These are phyloP conservation scores for Calophaca sinica DNA, from an alignment of 306 rosid species.

Conservation along the genomic window DNA sequence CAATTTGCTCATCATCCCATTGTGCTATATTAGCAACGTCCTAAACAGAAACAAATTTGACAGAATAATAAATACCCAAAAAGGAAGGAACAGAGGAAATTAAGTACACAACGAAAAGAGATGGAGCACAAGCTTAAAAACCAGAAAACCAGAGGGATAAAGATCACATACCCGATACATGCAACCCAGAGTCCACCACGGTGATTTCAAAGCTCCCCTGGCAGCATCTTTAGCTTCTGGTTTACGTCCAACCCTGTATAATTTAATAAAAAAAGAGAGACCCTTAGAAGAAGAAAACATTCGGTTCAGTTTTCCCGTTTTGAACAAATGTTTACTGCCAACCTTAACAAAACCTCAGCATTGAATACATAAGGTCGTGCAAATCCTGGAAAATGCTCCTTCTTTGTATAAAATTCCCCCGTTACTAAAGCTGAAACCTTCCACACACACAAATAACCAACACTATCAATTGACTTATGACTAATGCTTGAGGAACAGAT, in stretches of 20 bases:
- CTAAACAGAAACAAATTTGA: slow-evolving; percentile 53
- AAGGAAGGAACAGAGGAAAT: background rate
- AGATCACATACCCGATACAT: slow-evolving; percentile 61
- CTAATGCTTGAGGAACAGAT: slow-evolving; percentile 22
- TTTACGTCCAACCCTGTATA: slow-evolving; percentile 77
- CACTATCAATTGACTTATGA: slow-evolving; percentile 28
- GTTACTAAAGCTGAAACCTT: slow-evolving; percentile 96
- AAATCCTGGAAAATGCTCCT: slow-evolving; percentile 96
- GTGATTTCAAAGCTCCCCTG: slow-evolving; percentile 88
- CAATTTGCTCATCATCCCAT: slow-evolving; percentile 98
- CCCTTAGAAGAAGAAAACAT: slow-evolving; percentile 43
- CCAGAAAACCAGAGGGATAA: slow-evolving; percentile 22
- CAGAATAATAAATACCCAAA: slow-evolving; percentile 19
- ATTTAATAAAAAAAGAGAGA: background rate
- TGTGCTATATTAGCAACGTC: slow-evolving; percentile 87
- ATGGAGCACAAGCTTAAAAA: background rate
- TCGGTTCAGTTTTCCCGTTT: slow-evolving; percentile 20
- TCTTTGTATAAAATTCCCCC: slow-evolving; percentile 91
- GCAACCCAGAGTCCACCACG: slow-evolving; percentile 99
- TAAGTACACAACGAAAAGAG: slow-evolving; percentile 14
- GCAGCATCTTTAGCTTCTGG: slow-evolving; percentile 95
- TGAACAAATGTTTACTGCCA: slow-evolving; percentile 48
- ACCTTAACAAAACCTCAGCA: slow-evolving; percentile 91
- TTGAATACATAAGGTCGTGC: slow-evolving; percentile 93
- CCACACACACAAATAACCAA: slow-evolving; percentile 39